Base-by-base conservation (phyloP, 331 rosid species). In the Quercus phellos region DNA sequence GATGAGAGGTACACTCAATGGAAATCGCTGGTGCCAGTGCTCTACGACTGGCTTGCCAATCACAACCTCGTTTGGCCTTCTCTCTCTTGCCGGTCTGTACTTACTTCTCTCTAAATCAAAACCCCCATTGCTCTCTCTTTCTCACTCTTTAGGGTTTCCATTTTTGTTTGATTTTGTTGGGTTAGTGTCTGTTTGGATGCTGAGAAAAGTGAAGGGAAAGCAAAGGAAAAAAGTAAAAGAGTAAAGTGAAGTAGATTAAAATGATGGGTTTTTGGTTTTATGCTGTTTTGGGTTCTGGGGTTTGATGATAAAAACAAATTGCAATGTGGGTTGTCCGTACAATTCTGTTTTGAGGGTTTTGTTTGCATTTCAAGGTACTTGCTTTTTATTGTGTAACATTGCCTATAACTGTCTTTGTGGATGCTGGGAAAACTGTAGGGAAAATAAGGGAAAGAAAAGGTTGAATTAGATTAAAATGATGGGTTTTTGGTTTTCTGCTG, bases 21-120 rank as follows among this genome's bases (percentile, higher is more conserved):
- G 97, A 92, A 92, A 82, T 88, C 93, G 6, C 85, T 88, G 27
- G 90, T 92, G n/a, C 94, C 94, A 0, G 85, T 90, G 19, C 92
- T 92, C 73, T 92, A 89, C 79, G 97, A 92, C 79, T 92, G 97
- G 97, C 87, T 92, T 34, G 91, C 90, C 73, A 92, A 89, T 79
- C 97, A 92, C 88, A 92, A 92, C 73, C 97, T 92, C 72, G 89
- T 90, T 2, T 92, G 97, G 97, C 97, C 97, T 55, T 89, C 97
- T 32, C 97, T 87, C 59, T 92, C 97, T 34, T 90, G 97, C 90
- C 76, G 95, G 92, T 90, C 46, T 17, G 79, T 66, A 26, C 17
- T 35, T 35, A 3, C 17, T 19, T 32, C 8, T 3, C 72, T 13
- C 4, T 10, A 21, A 35, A 60, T 35, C 3, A 38, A 38, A 38